Evolutionary conservation across 208 protist species (phyloP), one percentile per base, ranked within the genome.

Genomic region (Leishmania braziliensis): DNA sequence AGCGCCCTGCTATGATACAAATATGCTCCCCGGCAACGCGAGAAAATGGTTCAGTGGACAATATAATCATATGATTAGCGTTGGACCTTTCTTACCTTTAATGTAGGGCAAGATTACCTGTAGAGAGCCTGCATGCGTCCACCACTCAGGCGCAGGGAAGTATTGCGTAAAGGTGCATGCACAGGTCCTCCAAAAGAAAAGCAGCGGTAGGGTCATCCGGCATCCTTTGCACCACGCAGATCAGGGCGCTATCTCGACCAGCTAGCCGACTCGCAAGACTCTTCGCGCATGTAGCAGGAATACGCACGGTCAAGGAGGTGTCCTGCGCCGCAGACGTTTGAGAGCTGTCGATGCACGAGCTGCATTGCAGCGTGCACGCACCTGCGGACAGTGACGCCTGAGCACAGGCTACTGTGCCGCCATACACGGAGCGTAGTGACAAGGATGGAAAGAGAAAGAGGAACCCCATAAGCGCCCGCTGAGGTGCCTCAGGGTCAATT

Each of bases 391-490:
- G 54, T 9, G 78, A 60, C 29, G 53, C 69, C 0, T 8, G 46
- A 26, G 43, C 66, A 48, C 9, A 20, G 6, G 51, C 53, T 18
- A 81, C 70, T 23, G 70, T 56, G 53, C 78, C 78, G 26, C 78
- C 78, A 50, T 76, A 68, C 8, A 81, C 10, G 5, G 51, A 48
- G 54, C 69, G n/a, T 12, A 81, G 23, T 23, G 20, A 5, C 39
- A 81, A 33, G 9, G 36, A 48, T 43, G 78, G 78, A 29, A 60
- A 82, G 23, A 82, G 78, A 46, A 71, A 85, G 1, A 81, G 54
- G 39, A 85, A 75, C 29, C 77, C 82, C 60, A 79, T 23, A 50
- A 85, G 51, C 50, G 50, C 18, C n/a, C 29, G 26, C 20, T 14
- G 74, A 53, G 66, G 68, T 2, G 23, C 16, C 16, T 16, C 5